phyloP scores from a whole-genome alignment of 2,329 filamentous ascomycete species.

The Microcyclospora tardicrescens region DNA sequence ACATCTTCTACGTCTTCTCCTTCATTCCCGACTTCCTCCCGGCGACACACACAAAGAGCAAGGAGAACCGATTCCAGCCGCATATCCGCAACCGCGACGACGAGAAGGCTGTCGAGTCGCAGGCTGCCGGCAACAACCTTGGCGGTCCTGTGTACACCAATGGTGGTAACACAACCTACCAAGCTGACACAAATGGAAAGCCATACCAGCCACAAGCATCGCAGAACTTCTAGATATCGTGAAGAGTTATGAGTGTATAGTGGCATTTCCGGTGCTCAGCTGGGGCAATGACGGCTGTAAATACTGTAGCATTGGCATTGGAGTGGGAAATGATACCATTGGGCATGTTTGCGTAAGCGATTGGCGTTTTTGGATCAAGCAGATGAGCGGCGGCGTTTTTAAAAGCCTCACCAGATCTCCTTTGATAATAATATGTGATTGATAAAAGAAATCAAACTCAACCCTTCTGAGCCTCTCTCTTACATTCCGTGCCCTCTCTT shows the following conservation, averaged over 20 bases:
- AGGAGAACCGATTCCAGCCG: constrained; percentile 21
- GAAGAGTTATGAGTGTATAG: not conserved
- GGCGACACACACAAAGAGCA: constrained; percentile 49
- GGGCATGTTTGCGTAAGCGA: not conserved
- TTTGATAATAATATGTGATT: no score
- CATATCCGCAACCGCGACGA: constrained; percentile 25
- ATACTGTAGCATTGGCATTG: constrained; percentile 1
- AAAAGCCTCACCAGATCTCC: no score
- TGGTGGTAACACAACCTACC: constrained; percentile 8
- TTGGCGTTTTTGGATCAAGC: not conserved
- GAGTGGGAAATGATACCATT: not conserved
- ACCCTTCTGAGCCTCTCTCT: no score
- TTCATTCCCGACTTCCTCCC: constrained; percentile 83
- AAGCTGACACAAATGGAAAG: constrained; percentile 5
- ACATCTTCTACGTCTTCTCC: constrained; percentile 67
- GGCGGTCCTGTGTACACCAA: constrained; percentile 21
- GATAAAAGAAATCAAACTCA: no score
- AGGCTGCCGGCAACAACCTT: constrained; percentile 15
- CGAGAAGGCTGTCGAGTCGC: constrained; percentile 17
- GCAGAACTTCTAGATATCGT: constrained; percentile 10
- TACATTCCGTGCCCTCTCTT: not conserved
- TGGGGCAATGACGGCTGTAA: no score
- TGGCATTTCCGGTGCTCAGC: no score
- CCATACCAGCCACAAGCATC: constrained; percentile 4
- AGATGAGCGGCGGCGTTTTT: no score